A percentile compares a stretch with the other conserved stretches of the same genome.
Evolutionary conservation across 2,329 filamentous ascomycete genomes (phyloP).

Genomic region (Beauveria caledonica): DNA sequence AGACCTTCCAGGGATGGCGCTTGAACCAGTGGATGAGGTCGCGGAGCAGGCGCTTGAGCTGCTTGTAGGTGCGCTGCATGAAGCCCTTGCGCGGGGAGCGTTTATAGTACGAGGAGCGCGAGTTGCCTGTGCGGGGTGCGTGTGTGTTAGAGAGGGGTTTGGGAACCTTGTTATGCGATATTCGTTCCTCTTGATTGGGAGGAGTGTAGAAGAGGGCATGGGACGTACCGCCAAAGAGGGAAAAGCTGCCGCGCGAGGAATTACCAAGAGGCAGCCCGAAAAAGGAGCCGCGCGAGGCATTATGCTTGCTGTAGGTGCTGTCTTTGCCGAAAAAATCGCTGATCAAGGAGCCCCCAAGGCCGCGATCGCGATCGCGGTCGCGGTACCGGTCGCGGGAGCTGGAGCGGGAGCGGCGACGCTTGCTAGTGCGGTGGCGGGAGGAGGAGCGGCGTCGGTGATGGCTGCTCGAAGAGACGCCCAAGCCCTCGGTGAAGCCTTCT

Average conservation of each 20-base stretch:
- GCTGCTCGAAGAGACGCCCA: constrained; percentile 23
- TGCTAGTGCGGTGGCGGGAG: constrained; percentile 24
- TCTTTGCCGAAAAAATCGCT: constrained; percentile 31
- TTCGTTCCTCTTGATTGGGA: no score
- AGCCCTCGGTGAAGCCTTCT: constrained; percentile 24
- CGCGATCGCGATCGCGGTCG: constrained; percentile 18
- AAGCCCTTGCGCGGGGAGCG: constrained; percentile 76
- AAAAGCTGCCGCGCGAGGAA: constrained; percentile 37
- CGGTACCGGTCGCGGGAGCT: constrained; percentile 23
- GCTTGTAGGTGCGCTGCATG: constrained; percentile 62
- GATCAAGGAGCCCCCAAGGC: constrained; percentile 20
- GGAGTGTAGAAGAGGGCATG: background rate
- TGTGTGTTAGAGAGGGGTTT: background rate
- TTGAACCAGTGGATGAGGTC: constrained; percentile 77
- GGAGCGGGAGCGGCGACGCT: constrained; percentile 31
- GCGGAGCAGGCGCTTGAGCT: constrained; percentile 70
- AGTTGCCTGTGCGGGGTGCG: constrained; percentile 24
- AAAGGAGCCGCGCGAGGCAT: constrained; percentile 36
- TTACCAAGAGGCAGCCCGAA: constrained; percentile 35
- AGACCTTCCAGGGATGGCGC: constrained; percentile 77
- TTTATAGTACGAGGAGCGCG: constrained; percentile 60
- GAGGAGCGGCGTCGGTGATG: constrained; percentile 20
- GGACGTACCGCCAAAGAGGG: constrained; percentile 28
- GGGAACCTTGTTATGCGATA: no score
- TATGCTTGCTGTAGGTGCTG: constrained; percentile 30